Base-by-base conservation (phyloP, 2,329 filamentous ascomycete genomes). In the Fusarium papillatum region DNA sequence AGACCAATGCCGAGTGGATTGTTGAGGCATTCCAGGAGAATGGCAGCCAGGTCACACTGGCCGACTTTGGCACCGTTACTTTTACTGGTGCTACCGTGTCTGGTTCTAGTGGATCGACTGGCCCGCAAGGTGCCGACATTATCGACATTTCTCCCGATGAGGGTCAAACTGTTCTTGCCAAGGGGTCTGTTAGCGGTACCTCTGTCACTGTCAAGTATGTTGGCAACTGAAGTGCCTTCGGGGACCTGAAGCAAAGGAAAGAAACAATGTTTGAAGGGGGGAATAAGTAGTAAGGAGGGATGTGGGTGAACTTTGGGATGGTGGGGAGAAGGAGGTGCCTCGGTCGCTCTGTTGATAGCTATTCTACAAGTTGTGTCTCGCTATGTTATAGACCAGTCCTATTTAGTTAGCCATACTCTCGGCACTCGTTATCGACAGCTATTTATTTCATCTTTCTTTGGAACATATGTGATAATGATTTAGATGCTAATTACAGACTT, bases 1-100 rank as follows among this genome's bases (percentile, higher is more conserved):
- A 90, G 77, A 87, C 87, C 76, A 91, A 91, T 72, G 90, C 89
- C 14, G 90, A 92, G 79, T 93, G 90, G 90, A 92, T 92, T 75
- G 89, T 92, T 17, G 90, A 92, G 83, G 82, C 81, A n/a, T 83
- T 83, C 70, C 72, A 76, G 66, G 72, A 80, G 62, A 64, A 71
- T 2, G 76, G 71, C 55, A 74, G 75, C 64, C 67, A 68, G 34
- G 81, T 83, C 17, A 72, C 76, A 4, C 77, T 83, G 59, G 81
- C 79, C 17, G 39, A 83, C 74, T 83, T 83, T 65, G 82, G 78
- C 59, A 76, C 72, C 31, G 71, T 83, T 26, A 76, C 73, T 14
- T 81, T 82, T 65, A 79, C 76, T 10, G 72, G 70, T 22, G 79
- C 79, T 19, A 50, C 64, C 5, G 81, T 79, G 38, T 69, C 72